These are phyloP conservation scores for Tylopilus rubrobrunneus DNA, from an alignment of 768 basidiomycete genomes.

Conservation along the genomic window DNA sequence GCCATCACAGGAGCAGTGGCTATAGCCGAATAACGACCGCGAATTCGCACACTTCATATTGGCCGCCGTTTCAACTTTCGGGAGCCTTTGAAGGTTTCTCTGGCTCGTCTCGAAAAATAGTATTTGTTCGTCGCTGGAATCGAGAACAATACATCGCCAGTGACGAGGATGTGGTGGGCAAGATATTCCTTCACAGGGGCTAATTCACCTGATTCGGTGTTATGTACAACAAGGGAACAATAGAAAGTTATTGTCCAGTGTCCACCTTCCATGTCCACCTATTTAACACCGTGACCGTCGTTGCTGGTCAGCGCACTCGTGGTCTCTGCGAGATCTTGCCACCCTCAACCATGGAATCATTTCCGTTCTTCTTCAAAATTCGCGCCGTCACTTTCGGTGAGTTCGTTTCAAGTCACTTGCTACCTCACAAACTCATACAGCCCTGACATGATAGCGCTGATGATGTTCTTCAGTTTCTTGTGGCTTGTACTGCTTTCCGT, in stretches of 20 bases:
- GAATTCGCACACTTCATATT: not conserved
- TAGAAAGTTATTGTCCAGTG: not conserved
- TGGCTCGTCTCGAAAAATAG: too few relatives aligned
- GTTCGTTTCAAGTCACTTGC: not conserved
- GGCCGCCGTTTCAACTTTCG: too few relatives aligned
- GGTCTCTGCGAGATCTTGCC: conserved; percentile 22
- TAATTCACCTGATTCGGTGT: conserved; percentile 1
- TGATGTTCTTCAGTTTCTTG: conserved; percentile 41
- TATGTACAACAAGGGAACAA: conserved; percentile 14
- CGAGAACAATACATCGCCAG: not conserved
- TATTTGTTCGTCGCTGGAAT: too few relatives aligned
- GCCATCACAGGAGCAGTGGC: not conserved
- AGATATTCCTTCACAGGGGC: conserved; percentile 11
- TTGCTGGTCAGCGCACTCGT: conserved; percentile 16
- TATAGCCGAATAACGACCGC: not conserved
- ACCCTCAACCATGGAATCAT: conserved; percentile 26
- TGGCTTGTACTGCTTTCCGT: conserved; percentile 48
- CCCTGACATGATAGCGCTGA: conserved; percentile 32
- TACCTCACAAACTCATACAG: not conserved
- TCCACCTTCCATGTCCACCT: conserved; percentile 13
- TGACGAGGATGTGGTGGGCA: not conserved
- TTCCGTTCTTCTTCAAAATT: conserved; percentile 29
- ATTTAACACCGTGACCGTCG: conserved; percentile 7
- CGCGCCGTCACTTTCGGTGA: conserved; percentile 29
- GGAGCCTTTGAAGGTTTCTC: too few relatives aligned